Conservation (phyloP, 257 asterid species). For the Nicotiana attenuata region DNA sequence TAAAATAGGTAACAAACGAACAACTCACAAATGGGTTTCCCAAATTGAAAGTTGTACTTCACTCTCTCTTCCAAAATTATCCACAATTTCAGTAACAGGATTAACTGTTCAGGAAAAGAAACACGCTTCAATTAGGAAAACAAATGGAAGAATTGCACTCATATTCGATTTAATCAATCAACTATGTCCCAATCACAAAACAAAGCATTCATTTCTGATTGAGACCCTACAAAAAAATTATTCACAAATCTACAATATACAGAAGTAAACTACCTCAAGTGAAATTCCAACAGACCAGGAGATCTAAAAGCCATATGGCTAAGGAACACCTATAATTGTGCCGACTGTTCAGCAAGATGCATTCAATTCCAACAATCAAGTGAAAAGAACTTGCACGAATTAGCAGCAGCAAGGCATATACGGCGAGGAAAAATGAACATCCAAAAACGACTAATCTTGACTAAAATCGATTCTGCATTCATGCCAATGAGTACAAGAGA, state of each 20-base stretch:
- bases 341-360: neutral
- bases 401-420: slow-evolving; percentile 22
- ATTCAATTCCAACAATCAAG: slow-evolving; percentile 3
- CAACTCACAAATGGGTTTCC: no score
- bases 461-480: slow-evolving; percentile 10
- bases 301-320: neutral
- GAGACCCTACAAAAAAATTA: neutral
- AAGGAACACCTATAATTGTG: neutral
- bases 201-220: neutral
- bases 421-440: slow-evolving; percentile 2
- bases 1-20: no score
- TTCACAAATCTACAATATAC: slow-evolving; percentile 1
- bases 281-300: neutral
- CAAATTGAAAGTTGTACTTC: no score
- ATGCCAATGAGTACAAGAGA: slow-evolving; percentile 12
- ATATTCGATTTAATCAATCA: slow-evolving; percentile 4
- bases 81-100: no score
- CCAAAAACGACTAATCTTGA: slow-evolving; percentile 2
- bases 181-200: neutral
- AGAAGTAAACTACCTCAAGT: slow-evolving; percentile 1
- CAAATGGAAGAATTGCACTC: neutral
- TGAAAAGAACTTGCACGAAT: slow-evolving; percentile 27
- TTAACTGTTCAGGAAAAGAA: neutral
- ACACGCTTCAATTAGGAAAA: neutral
- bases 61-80: no score